phyloP scores from a whole-genome alignment of 202 grass and related monocot genomes.

The Hordeum pubiflorum region DNA sequence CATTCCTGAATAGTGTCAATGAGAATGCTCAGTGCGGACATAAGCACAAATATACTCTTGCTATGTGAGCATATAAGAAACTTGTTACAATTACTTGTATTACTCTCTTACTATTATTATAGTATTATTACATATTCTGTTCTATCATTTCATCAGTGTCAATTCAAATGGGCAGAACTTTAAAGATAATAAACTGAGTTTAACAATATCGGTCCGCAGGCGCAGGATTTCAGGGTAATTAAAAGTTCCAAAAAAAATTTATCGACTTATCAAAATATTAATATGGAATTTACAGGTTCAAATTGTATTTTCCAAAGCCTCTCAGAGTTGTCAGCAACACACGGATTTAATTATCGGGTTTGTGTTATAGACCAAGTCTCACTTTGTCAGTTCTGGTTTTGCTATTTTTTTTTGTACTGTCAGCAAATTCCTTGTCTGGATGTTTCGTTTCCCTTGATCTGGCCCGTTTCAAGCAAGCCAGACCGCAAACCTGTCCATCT shows the following conservation, averaged over 20 bases:
- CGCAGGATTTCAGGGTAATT: neutral
- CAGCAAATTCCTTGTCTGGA: neutral
- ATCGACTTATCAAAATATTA: neutral
- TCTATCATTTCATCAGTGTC: neutral
- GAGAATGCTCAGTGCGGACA: neutral
- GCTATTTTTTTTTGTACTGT: neutral
- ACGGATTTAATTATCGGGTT: neutral
- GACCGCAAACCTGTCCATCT: neutral
- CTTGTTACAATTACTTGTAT: neutral
- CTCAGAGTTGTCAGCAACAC: neutral
- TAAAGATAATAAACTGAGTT: neutral
- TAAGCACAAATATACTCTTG: neutral
- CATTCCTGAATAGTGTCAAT: slow-evolving; percentile 43
- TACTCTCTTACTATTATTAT: neutral
- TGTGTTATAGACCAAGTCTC: neutral
- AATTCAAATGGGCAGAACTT: neutral
- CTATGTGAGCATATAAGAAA: neutral
- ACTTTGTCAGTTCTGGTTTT: neutral
- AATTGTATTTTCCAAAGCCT: neutral
- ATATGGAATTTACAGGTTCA: neutral
- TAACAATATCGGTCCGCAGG: neutral
- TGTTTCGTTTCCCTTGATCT: neutral
- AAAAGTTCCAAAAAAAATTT: neutral
- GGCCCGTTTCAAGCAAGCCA: neutral
- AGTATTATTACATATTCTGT: too few species aligned